Evolutionary conservation across 345 rosid species (phyloP).

Genomic region (Populus deltoides): DNA sequence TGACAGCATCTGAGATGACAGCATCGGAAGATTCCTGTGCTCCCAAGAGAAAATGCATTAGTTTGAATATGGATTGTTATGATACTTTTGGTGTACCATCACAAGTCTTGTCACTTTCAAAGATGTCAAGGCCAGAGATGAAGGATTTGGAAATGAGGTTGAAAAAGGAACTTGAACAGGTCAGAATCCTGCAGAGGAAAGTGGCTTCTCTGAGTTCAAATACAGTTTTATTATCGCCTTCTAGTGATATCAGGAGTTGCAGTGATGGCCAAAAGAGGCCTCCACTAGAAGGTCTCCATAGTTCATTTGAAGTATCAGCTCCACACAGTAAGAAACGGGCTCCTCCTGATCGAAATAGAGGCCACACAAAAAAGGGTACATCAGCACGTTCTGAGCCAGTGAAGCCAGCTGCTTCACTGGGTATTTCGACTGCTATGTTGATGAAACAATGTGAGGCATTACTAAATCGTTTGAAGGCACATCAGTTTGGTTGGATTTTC

Average conservation of each 20-base stretch:
- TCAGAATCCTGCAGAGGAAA: conserved; percentile 55
- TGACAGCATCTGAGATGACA: conserved; percentile 57
- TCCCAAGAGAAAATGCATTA: conserved; percentile 54
- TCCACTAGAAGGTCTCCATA: conserved; percentile 32
- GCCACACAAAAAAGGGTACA: conserved; percentile 41
- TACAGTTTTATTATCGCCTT: conserved; percentile 40
- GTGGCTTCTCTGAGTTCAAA: conserved; percentile 42
- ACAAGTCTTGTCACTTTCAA: conserved; percentile 59
- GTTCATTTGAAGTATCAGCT: conserved; percentile 30
- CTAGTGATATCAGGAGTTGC: conserved; percentile 59
- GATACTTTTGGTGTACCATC: conserved; percentile 49
- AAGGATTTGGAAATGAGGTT: conserved; percentile 51
- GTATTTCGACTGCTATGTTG: conserved; percentile 29
- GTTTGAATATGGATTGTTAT: conserved; percentile 43
- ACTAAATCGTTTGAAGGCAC: conserved; percentile 58
- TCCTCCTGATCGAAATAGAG: conserved; percentile 41
- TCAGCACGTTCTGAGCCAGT: conserved; percentile 29
- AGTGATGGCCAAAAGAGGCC: conserved; percentile 65
- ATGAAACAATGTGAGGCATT: conserved; percentile 73
- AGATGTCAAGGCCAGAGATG: conserved; percentile 59
- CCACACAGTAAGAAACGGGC: conserved; percentile 54
- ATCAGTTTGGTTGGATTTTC: conserved; percentile 63
- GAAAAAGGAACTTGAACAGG: conserved; percentile 70
- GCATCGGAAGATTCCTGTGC: conserved; percentile 59
- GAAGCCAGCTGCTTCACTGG: conserved; percentile 29